Evolutionary conservation across 257 asterid genomes (phyloP).

Genomic region (Jacaranda mimosifolia): DNA sequence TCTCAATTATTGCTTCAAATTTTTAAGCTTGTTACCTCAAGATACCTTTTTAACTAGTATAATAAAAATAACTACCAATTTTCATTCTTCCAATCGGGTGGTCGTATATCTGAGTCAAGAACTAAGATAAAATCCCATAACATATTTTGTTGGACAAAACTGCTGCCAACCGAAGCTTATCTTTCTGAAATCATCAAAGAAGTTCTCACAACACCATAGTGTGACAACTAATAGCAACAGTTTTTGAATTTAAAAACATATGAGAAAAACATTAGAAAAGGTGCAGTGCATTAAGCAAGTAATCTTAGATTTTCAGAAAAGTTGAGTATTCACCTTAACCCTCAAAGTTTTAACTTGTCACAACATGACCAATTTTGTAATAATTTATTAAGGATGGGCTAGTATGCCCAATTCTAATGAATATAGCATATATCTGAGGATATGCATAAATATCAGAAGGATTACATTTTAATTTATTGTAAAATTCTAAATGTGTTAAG

Average conservation of each 20-base stretch:
- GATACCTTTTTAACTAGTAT: background rate
- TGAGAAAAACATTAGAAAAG: background rate
- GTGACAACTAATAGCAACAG: background rate
- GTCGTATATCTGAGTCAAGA: background rate
- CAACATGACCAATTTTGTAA: background rate
- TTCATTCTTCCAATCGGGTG: background rate
- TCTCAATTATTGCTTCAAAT: too few species aligned
- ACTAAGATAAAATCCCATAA: background rate
- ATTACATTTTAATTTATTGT: background rate
- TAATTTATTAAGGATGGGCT: background rate
- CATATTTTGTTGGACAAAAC: background rate
- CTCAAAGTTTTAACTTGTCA: background rate
- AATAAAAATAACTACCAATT: too few species aligned
- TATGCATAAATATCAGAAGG: background rate
- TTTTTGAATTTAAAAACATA: background rate
- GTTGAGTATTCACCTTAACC: background rate
- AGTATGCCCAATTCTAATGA: background rate
- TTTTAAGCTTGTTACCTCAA: background rate
- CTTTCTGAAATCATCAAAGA: background rate
- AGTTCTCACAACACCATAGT: background rate
- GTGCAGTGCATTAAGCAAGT: background rate
- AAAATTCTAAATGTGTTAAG: background rate
- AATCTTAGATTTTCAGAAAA: background rate
- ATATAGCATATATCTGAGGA: slow-evolving; percentile 1
- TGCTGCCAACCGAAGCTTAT: background rate